Evolutionary conservation across 1,284 basidiomycete genomes (phyloP), one percentile per base, ranked within the genome.

Genomic region (Porodaedalea pini): DNA sequence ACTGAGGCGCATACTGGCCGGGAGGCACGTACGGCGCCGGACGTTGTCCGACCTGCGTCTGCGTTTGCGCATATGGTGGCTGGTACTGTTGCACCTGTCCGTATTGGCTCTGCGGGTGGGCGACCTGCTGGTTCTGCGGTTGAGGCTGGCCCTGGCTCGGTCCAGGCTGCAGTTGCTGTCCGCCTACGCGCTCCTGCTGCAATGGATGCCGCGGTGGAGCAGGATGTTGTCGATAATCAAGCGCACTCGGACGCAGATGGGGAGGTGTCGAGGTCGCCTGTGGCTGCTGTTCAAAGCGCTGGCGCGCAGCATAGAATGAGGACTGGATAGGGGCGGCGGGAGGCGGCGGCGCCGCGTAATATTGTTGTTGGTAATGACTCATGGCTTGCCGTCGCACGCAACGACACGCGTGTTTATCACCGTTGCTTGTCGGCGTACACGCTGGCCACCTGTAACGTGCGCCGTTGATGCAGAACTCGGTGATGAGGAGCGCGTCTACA

Each of bases 341-440:
- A n/a, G 37, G 21, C 31, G 57, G 19, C 19, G 41, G 50, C 27
- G 23, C 51, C 31, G 41, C 40, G 27, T 39, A 58, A 19, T 49
- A 54, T 10, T 52, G 54, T 29, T 56, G 51, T 39, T 53, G 57
- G 29, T 58, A 58, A 32, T 58, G 45, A 45, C 37, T 58, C 57
- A 58, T 58, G 44, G 31, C 19, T n/a, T 27, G n/a, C 19, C 27
- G 37, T 41, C 23, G 21, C 34, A 23, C 37, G 47, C 47, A 19
- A 11, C 15, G 5, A 15, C 3, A 39, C 31, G 51, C 41, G 45
- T n/a, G 25, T 47, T 47, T 17, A 25, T 15, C 37, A 7, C 11
- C 13, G 37, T 23, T 40, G 51, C n/a, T 4, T 23, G 51, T 29
- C 51, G 51, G 13, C 25, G 15, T 52, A 21, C 25, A n/a, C 25